Base-by-base conservation (phyloP, 345 rosid species). In the Viola odorata region DNA sequence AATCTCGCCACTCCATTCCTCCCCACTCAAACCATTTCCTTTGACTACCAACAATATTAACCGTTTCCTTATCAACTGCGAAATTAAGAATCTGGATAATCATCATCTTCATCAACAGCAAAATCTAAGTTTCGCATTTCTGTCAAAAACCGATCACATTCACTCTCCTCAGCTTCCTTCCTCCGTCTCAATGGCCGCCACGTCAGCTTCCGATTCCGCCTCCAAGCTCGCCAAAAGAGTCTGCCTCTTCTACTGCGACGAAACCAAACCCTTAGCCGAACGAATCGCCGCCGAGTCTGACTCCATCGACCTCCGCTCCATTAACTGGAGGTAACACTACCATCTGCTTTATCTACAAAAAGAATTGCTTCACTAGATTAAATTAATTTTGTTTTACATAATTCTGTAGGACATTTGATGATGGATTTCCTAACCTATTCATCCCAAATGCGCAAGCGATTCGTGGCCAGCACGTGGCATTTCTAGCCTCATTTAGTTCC, bases 361-460 rank as follows among this genome's bases (percentile, higher is more conserved):
- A 15, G n/a, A 10, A 14, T 38, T 50, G 32, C 7, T n/a, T 0
- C 7, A 23, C 13, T 16, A 55, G 51, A 12, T 48, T 59, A 5
- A 9, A 23, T 13, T 5, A 40, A 53, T 39, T 54, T 50, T 50
- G 12, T 12, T 53, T 15, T 44, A n/a, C 50, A 8, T 53, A 6
- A n/a, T 23, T 23, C 53, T 67, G 37, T 62, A 92, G 97, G 85
- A 86, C 76, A 51, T 94, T 94, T 68, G 96, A 77, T 4, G 99
- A 94, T 80, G 99, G 97, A 52, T 94, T 94, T 61, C 97, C 99
- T 12, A 81, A 89, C 73, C 72, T 94, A 68, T 94, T 89, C 76
- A 94, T 89, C 74, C 99, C 88, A 6, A 89, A 87, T 80, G 99
- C 99, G 51, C 89, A 84, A 23, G 99, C 88, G 45, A 86, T 94